Percentiles rank a stretch among this genome's conserved stretches.
phyloP scores from a whole-genome alignment of 768 basidiomycete species.

The Lepiota venenata region DNA sequence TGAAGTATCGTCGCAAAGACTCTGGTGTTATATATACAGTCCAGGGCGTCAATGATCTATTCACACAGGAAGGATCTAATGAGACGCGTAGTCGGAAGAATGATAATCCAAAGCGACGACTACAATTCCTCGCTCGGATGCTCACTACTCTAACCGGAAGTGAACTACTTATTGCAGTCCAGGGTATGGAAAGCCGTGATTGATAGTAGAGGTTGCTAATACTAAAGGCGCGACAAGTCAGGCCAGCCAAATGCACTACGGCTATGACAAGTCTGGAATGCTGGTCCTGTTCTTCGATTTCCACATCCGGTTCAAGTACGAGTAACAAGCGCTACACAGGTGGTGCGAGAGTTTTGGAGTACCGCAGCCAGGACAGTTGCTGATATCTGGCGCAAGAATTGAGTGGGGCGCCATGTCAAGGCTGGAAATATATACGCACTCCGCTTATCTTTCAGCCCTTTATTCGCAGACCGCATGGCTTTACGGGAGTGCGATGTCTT shows the following conservation, averaged over 20 bases:
- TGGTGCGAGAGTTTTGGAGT: constrained; percentile 86
- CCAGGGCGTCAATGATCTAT: neutral
- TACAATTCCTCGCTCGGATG: too few relatives aligned
- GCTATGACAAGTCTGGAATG: constrained; percentile 38
- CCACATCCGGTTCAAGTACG: constrained; percentile 62
- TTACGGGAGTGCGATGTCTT: constrained; percentile 93
- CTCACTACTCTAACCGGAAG: too few relatives aligned
- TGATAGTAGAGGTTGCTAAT: neutral
- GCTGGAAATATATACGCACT: constrained; percentile 45
- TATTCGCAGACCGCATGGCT: constrained; percentile 92
- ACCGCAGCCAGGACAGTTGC: constrained; percentile 89
- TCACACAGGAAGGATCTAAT: constrained; percentile 7
- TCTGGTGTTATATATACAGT: neutral
- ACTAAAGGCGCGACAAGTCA: neutral
- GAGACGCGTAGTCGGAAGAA: constrained; percentile 5
- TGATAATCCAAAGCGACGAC: neutral
- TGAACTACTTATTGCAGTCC: too few relatives aligned
- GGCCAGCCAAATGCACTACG: neutral
- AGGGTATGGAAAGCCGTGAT: too few relatives aligned
- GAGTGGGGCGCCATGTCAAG: neutral
- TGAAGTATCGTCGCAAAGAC: neutral
- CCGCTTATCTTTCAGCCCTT: constrained; percentile 91
- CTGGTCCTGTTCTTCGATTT: constrained; percentile 40
- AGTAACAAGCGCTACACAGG: constrained; percentile 80
- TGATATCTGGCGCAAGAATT: constrained; percentile 60